Base-by-base conservation (phyloP, 1,139 yeast species). In the Candida sanyaensis region DNA sequence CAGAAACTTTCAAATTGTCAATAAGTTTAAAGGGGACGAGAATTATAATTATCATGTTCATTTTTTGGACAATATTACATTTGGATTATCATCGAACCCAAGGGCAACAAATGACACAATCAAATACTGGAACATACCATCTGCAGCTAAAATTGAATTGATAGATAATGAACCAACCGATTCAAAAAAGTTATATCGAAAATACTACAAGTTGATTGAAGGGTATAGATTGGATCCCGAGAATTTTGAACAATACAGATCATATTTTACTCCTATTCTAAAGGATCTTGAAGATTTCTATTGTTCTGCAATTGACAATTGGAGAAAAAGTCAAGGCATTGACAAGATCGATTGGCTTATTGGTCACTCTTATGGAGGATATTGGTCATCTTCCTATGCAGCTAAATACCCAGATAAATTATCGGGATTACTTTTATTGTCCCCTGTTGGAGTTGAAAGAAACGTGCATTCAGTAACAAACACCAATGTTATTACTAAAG, bases 381-480 rank as follows among this genome's bases (percentile, higher is more conserved):
- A 75, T 53, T 75, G 80, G 80, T 65, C 73, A 28, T 77, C 71
- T 4, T 70, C 77, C 1, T 75, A 71, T 54, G 63, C 77, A 0
- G 55, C 70, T 12, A 65, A 54, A 44, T 53, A 66, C 48, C 95
- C 96, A 0, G 71, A 78, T 1, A 72, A 77, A 2, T 77, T 93
- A n/a, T 71, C 80, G 26, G 81, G 82, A 53, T 71, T 93, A 51
- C 77, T 90, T 31, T 72, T 93, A 34, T 83, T 89, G 2, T 88
- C 96, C 1, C 99, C 99, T 0, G 96, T 92, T 0, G 98, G 97
- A 0, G 88, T 93, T 24, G 96, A 89, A 56, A 73, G 89, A 46
- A 83, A 82, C 47, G 80, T 86, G 1, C 83, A 77, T 59, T 84
- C 91, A 0, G 66, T 86, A 2, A 75, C 80, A 28, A 80, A 82